Conservation (phyloP, 352 stramenopile species). For the Phytophthora lateralis region DNA sequence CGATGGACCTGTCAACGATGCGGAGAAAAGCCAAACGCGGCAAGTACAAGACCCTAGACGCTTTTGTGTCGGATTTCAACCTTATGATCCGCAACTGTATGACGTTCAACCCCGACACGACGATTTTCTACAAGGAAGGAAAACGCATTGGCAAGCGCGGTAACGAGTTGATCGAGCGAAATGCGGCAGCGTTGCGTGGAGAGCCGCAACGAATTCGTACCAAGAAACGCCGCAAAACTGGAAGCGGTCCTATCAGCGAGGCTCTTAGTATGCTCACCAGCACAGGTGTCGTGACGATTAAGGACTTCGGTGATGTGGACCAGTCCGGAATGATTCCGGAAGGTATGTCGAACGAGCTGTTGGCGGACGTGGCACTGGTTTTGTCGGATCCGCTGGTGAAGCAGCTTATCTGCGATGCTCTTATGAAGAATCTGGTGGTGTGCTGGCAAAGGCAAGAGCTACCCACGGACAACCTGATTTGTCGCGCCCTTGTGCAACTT, state of each 20-base stretch:
- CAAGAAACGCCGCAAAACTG: slow-evolving; percentile 79
- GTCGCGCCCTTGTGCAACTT: slow-evolving; percentile 81
- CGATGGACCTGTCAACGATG: slow-evolving; percentile 89
- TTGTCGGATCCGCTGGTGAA: slow-evolving; percentile 81
- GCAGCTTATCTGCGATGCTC: slow-evolving; percentile 72
- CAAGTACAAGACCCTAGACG: slow-evolving; percentile 86
- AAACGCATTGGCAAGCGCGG: slow-evolving; percentile 87
- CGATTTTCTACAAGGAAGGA: slow-evolving; percentile 89
- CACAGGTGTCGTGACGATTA: slow-evolving; percentile 60
- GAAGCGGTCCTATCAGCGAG: slow-evolving; percentile 48
- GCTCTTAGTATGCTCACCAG: slow-evolving; percentile 78
- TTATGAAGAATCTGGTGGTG: slow-evolving; percentile 69
- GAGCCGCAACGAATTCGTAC: slow-evolving; percentile 76
- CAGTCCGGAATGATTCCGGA: slow-evolving; percentile 85
- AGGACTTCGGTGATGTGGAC: slow-evolving; percentile 75
- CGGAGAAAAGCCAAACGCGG: slow-evolving; percentile 73
- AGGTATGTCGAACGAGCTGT: slow-evolving; percentile 74
- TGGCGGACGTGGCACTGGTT: slow-evolving; percentile 81
- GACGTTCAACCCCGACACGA: slow-evolving; percentile 86
- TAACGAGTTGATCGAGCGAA: slow-evolving; percentile 78
- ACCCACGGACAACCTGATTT: slow-evolving; percentile 83
- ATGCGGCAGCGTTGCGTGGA: slow-evolving; percentile 59
- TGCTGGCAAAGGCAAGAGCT: slow-evolving; percentile 71
- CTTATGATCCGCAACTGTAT: slow-evolving; percentile 90
- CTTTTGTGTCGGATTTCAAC: slow-evolving; percentile 80